Evolutionary conservation across 805 yeast species (phyloP).

Genomic region (Zygotorulaspora danielsina): DNA sequence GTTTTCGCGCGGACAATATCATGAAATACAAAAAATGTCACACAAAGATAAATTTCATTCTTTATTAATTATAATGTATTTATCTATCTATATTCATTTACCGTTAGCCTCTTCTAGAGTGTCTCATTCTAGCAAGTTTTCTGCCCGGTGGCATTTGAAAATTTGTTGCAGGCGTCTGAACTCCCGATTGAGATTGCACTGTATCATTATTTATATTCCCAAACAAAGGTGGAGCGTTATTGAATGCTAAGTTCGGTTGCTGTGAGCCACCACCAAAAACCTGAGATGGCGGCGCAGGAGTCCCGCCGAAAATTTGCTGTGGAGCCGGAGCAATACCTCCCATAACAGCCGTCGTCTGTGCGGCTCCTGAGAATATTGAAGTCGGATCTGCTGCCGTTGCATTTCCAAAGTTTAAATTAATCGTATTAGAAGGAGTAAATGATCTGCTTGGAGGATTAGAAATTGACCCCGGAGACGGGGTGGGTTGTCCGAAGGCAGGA

Average conservation of each 20-base stretch:
- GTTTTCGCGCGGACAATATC: no score
- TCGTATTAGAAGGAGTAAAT: slow-evolving; percentile 26
- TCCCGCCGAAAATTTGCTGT: slow-evolving; percentile 14
- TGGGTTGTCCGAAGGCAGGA: slow-evolving; percentile 22
- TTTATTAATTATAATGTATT: no score
- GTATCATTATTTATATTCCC: slow-evolving; percentile 12
- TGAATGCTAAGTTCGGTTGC: slow-evolving; percentile 6
- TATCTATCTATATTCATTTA: no score
- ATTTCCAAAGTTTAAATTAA: slow-evolving; percentile 28
- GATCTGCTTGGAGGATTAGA: slow-evolving; percentile 15
- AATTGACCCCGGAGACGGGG: slow-evolving; percentile 13
- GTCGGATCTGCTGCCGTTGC: slow-evolving; percentile 20
- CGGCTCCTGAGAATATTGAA: slow-evolving; percentile 21
- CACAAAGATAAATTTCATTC: no score
- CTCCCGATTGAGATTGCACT: slow-evolving; percentile 7
- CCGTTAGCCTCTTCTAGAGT: slow-evolving; percentile 21
- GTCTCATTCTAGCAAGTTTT: slow-evolving; percentile 33
- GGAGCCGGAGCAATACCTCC: slow-evolving; percentile 9
- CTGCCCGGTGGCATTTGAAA: slow-evolving; percentile 23
- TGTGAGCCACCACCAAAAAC: slow-evolving; percentile 11
- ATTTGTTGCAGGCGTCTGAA: slow-evolving; percentile 8
- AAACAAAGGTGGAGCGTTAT: slow-evolving; percentile 3
- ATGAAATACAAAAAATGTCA: no score
- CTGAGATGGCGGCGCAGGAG: slow-evolving; percentile 16
- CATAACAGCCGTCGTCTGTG: slow-evolving; percentile 7